phyloP scores from a whole-genome alignment of 129 eudicot genomes.

The Daucus carota region DNA sequence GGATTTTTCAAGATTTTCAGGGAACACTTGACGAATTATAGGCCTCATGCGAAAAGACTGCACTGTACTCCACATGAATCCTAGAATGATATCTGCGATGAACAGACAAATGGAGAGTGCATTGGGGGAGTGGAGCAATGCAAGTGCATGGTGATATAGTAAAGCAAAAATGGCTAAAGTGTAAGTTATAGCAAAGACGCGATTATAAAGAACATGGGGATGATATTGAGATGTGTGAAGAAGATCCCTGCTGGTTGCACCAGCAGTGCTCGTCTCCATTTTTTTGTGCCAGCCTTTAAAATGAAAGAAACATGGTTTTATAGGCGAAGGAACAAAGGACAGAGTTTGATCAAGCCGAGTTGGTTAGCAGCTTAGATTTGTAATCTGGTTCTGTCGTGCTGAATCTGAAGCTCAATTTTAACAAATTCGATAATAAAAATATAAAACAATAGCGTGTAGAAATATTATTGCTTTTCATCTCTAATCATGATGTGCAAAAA shows the following conservation, averaged over 20 bases:
- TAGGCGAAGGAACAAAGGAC: not conserved
- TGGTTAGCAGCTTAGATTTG: too few species aligned
- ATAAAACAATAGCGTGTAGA: too few species aligned
- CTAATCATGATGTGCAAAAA: too few species aligned
- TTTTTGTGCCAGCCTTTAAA: not conserved
- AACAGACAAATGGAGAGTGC: conserved; percentile 24
- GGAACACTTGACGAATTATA: conserved; percentile 37
- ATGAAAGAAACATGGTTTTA: not conserved
- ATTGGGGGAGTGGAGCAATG: conserved; percentile 31
- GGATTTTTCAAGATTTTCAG: conserved; percentile 37
- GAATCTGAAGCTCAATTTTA: too few species aligned
- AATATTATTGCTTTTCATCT: too few species aligned
- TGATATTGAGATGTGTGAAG: conserved; percentile 31
- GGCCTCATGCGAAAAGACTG: conserved; percentile 52
- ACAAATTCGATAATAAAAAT: too few species aligned
- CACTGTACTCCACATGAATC: conserved; percentile 56
- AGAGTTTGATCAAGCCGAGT: too few species aligned
- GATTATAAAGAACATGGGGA: conserved; percentile 43
- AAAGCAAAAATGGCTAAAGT: conserved; percentile 33
- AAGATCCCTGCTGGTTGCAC: not conserved
- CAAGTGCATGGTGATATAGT: conserved; percentile 41
- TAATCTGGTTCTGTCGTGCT: too few species aligned
- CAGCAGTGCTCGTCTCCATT: conserved; percentile 3
- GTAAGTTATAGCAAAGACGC: conserved; percentile 45
- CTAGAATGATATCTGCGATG: conserved; percentile 47